A percentile compares a stretch with the other conserved stretches of the same genome.
Evolutionary conservation across 371 early-diverging fungal genomes (phyloP).

Genomic region (Smittium mucronatum): DNA sequence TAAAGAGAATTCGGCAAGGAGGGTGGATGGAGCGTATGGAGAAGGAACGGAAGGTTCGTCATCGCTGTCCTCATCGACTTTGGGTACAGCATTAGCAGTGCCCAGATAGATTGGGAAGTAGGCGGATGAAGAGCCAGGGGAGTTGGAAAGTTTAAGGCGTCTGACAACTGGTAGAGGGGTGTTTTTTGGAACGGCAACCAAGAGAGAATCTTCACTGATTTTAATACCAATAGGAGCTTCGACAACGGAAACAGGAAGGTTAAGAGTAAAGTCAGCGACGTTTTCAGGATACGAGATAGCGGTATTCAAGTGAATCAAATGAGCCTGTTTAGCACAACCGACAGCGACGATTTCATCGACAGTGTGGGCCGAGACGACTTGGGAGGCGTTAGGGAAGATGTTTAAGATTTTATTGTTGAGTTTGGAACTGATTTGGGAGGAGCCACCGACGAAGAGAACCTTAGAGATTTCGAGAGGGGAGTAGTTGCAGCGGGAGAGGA

Average conservation of each 20-base stretch:
- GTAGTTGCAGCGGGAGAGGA: slow-evolving; percentile 54
- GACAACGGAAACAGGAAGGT: slow-evolving; percentile 35
- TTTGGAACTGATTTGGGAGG: slow-evolving; percentile 91
- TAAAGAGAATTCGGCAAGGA: slow-evolving; percentile 30
- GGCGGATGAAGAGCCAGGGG: slow-evolving; percentile 54
- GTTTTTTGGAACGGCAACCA: slow-evolving; percentile 61
- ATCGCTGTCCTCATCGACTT: slow-evolving; percentile 20
- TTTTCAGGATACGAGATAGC: slow-evolving; percentile 43
- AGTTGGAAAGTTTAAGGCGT: slow-evolving; percentile 52
- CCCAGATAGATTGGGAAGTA: slow-evolving; percentile 70
- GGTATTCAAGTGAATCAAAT: slow-evolving; percentile 36
- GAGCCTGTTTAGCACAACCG: slow-evolving; percentile 96
- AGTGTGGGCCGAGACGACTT: slow-evolving; percentile 47
- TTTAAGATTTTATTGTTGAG: slow-evolving; percentile 68
- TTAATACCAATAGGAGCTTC: slow-evolving; percentile 69
- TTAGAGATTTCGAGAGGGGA: slow-evolving; percentile 59
- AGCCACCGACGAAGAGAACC: slow-evolving; percentile 94
- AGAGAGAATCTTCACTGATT: slow-evolving; percentile 54
- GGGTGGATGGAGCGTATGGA: slow-evolving; percentile 23
- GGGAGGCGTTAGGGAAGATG: slow-evolving; percentile 76
- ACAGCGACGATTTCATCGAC: slow-evolving; percentile 96
- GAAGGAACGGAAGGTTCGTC: slow-evolving; percentile 13
- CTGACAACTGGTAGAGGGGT: slow-evolving; percentile 78
- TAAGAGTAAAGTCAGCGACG: slow-evolving; percentile 30
- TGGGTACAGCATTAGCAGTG: slow-evolving; percentile 18